Conservation (phyloP, 371 early-diverging fungal genomes). For the Ordospora pajunii region DNA sequence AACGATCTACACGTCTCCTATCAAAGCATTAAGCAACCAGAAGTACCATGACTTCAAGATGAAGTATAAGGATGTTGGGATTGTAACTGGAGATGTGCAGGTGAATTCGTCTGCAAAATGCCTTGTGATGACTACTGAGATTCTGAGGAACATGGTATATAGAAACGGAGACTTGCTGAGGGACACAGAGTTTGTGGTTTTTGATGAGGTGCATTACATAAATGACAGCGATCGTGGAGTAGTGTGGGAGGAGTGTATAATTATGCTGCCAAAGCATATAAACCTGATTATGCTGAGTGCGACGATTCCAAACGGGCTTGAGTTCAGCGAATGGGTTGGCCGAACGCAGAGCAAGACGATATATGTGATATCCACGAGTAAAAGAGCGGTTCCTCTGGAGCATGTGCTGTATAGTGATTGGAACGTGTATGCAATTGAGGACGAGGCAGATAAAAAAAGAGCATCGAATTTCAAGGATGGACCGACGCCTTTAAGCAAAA, state of each 20-base stretch:
- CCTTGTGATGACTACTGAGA: constrained; percentile 97
- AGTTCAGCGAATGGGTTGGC: constrained; percentile 98
- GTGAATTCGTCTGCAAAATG: constrained; percentile 85
- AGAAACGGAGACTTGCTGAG: constrained; percentile 85
- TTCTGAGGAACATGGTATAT: constrained; percentile 91
- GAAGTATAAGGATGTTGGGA: constrained; percentile 79
- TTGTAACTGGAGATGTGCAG: constrained; percentile 95
- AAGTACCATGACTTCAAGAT: constrained; percentile 88
- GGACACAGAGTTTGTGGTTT: constrained; percentile 94
- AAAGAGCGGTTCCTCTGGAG: constrained; percentile 91
- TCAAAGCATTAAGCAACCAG: constrained; percentile 96
- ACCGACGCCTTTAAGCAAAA: constrained; percentile 33
- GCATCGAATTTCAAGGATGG: constrained; percentile 25
- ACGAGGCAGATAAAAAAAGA: neutral
- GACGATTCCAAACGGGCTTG: constrained; percentile 92
- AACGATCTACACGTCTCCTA: constrained; percentile 95
- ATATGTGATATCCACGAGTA: constrained; percentile 85
- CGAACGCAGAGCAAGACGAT: constrained; percentile 87
- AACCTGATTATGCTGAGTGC: constrained; percentile 82
- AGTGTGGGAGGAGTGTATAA: constrained; percentile 99
- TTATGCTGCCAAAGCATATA: constrained; percentile 71
- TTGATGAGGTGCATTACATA: constrained; percentile 98
- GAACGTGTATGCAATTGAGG: constrained; percentile 34
- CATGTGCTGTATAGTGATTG: constrained; percentile 68
- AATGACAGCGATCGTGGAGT: constrained; percentile 92